Percentiles rank a stretch among this genome's conserved stretches.
These are phyloP conservation scores for Coemansia sp. DNA, from an alignment of 192 early-diverging fungal species.

Conservation along the genomic window DNA sequence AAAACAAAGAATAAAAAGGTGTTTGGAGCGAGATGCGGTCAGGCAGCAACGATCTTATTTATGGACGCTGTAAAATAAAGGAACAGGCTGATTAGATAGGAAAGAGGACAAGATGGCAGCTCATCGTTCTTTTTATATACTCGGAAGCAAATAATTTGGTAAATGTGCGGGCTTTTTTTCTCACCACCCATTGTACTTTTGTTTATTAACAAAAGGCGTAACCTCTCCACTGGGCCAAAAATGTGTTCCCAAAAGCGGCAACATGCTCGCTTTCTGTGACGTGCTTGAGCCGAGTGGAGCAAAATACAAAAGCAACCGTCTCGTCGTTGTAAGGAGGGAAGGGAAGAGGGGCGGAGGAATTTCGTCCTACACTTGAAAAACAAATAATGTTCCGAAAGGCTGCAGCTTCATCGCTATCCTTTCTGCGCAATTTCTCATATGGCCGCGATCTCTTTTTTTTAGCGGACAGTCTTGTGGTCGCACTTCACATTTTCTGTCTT, in stretches of 20 bases:
- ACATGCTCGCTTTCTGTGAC: background rate
- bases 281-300: background rate
- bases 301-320: background rate
- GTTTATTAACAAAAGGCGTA: background rate
- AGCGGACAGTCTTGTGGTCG: background rate
- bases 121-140: background rate
- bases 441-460: background rate
- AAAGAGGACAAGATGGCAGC: background rate
- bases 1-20: background rate
- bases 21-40: background rate
- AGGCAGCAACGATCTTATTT: background rate
- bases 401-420: background rate
- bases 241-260: background rate
- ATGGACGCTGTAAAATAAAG: background rate
- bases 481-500: background rate
- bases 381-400: background rate
- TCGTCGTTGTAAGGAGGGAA: background rate
- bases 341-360: background rate
- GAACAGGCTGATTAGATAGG: background rate
- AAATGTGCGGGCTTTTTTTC: slow-evolving; percentile 1
- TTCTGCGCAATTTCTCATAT: background rate
- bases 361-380: background rate
- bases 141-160: background rate
- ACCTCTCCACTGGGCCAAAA: slow-evolving; percentile 2
- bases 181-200: background rate